Evolutionary conservation across 208 protist genomes (phyloP), one percentile per base, ranked within the genome.

Genomic region (Novymonas esmeraldas): DNA sequence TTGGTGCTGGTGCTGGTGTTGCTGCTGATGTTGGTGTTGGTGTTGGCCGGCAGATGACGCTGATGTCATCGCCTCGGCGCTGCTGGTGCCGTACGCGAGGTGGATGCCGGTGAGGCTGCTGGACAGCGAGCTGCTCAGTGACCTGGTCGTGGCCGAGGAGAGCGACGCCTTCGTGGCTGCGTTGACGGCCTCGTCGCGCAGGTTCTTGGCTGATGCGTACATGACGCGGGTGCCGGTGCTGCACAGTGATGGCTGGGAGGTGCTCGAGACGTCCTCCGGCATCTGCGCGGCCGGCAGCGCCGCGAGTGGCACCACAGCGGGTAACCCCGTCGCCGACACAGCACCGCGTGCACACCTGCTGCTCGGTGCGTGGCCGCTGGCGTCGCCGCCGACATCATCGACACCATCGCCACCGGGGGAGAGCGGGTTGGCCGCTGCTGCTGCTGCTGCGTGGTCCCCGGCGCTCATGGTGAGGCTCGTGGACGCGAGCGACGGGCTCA

Each of bases 71-170:
- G 34, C 34, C 11, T 11, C 26, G 34, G 20, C 20, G 36, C 54
- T 59, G 34, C 54, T 59, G 20, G n/a, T 44, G 2, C 20, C 34
- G 13, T 44, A 28, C 20, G n/a, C 11, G n/a, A 29, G n/a, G 11
- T 22, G 34, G 44, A 26, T 22, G 20, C 33, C 54, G 36, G 34
- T 59, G 54, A 59, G 34, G 34, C 54, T 59, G 33, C 20, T 28
- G 4, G 54, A 59, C 20, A 44, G 54, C 33, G 36, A 44, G 54
- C 44, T 22, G 22, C 44, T 36, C 13, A 59, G 18, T 2, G 11
- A 34, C 36, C 14, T 44, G 1, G 54, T 44, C n/a, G 34, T 16
- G n/a, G 10, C 44, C 2, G 54, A 28, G 34, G 54, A 59, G 13
- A 39, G 20, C 36, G 54, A 29, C 11, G 54, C 26, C 34, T 9